Conservation (phyloP, 164 flowering plant species). For the Aristolochia californica region DNA sequence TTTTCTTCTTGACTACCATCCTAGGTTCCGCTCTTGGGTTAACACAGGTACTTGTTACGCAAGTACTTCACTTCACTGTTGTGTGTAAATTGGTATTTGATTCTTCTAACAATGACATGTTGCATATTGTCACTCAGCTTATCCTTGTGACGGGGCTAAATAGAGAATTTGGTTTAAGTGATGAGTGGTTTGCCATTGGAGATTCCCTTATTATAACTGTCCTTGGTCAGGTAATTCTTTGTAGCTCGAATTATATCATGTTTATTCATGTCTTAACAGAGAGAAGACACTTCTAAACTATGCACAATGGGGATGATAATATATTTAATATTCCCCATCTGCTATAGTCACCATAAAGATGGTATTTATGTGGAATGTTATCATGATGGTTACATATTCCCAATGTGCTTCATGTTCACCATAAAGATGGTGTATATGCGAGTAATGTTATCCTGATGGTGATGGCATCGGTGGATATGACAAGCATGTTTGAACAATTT, state of each 20-base stretch:
- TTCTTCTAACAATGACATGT: neutral
- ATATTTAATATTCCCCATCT: too few species aligned
- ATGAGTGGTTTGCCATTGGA: constrained; percentile 96
- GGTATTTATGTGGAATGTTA: too few species aligned
- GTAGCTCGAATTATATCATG: neutral
- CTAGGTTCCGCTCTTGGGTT: constrained; percentile 80
- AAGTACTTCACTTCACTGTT: neutral
- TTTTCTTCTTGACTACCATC: constrained; percentile 66
- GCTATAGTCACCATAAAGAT: too few species aligned
- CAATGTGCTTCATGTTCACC: too few species aligned
- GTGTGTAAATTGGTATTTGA: neutral
- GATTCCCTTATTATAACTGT: constrained; percentile 90
- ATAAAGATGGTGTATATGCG: too few species aligned
- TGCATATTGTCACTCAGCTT: constrained; percentile 17
- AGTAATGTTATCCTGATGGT: too few species aligned
- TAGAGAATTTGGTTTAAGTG: constrained; percentile 79
- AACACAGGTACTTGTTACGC: constrained; percentile 65
- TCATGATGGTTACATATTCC: too few species aligned
- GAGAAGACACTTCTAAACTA: too few species aligned
- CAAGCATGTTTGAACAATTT: too few species aligned
- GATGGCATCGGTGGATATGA: too few species aligned
- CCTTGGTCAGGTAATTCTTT: constrained; percentile 61
- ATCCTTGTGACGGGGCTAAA: constrained; percentile 88
- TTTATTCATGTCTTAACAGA: too few species aligned
- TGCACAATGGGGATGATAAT: too few species aligned